Evolutionary conservation across 768 basidiomycete genomes (phyloP), one percentile per base, ranked within the genome.

Genomic region (Pulveroboletus frians): DNA sequence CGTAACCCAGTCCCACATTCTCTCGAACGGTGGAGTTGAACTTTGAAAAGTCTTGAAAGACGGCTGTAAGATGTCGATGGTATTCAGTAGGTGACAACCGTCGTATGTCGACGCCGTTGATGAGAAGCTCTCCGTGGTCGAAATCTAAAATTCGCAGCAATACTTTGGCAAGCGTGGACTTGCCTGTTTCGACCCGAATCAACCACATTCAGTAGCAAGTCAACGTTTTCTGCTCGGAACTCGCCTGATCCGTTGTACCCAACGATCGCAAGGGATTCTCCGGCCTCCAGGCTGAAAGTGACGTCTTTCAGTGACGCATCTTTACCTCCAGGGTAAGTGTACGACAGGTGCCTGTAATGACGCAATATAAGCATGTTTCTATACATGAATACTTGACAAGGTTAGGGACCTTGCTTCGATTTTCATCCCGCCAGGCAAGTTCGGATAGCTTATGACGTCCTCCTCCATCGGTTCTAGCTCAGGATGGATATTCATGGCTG

Each of bases 1-100:
- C 78, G 57, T 76, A 79, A 17, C 92, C 91, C 3, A 93, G 70
- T n/a, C 91, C 92, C 26, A 92, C 82, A 62, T 94, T 94, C 63
- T 92, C 88, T 53, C 81, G 75, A 15, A 91, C 75, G 0, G 88
- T 83, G 5, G 83, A 76, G 59, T 80, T 83, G 63, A 86, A 91
- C 62, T 84, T 84, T 43, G 85, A 84, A 66, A 92, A 92, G 37
- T 83, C 83, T 66, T 94, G 92, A 67, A 94, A 88, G 17, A 92
- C 85, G 17, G 83, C 83, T n/a, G 86, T 83, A 13, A 82, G 69
- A 59, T 84, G 88, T 34, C 71, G 71, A 65, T 93, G 92, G 51
- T 87, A 81, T 39, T 90, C 87, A 8, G 66, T 66, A 17, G 90
- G 85, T 48, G 77, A 71, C 61, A 82, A 79, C 29, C 73, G 73